Evolutionary conservation across 352 stramenopile species (phyloP), one percentile per base, ranked within the genome.

Genomic region (Phytopythium mirpurense): DNA sequence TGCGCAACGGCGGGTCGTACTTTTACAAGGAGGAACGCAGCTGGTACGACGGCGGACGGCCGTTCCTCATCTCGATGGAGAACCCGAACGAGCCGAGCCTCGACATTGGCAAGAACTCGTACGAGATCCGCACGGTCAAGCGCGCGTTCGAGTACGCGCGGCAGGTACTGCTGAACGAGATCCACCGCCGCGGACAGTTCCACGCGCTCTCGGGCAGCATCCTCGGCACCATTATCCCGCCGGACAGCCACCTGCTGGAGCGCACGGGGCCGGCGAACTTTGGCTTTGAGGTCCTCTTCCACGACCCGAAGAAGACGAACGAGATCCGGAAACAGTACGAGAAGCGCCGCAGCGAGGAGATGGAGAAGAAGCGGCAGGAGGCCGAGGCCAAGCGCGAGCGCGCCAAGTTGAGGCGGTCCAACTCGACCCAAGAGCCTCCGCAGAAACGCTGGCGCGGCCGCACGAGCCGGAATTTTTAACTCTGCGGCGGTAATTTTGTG

Each of bases 21-120:
- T 98, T 98, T 68, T 79, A 72, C 43, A 98, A 98, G 68, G 83
- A 90, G 38, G 63, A 81, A n/a, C 73, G 74, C 24, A 44, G 54
- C 49, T 92, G 83, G 81, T 85, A 74, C 48, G 77, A 90, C 40
- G 63, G 60, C 19, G 70, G 85, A 15, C 74, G 89, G 21, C 84
- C 87, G 26, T 96, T 95, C 59, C 72, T 91, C 7, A 77, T 98
- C 27, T 86, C 86, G 5, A 79, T 98, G 63, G 95, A 98, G 65
- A 98, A 98, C 70, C 95, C 95, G 34, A 88, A 98, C 50, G 95
- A 98, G 56, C 67, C 78, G 5, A 91, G 63, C 4, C 72, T 92
- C 14, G 93, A 98, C 67, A 94, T 98, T 12, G 92, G 88, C 8
- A 91, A 86, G 37, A 89, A 96, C 66, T 96, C 86, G 51, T 98